These are phyloP conservation scores for Russula compacta DNA, from an alignment of 768 basidiomycete genomes.

Conservation along the genomic window DNA sequence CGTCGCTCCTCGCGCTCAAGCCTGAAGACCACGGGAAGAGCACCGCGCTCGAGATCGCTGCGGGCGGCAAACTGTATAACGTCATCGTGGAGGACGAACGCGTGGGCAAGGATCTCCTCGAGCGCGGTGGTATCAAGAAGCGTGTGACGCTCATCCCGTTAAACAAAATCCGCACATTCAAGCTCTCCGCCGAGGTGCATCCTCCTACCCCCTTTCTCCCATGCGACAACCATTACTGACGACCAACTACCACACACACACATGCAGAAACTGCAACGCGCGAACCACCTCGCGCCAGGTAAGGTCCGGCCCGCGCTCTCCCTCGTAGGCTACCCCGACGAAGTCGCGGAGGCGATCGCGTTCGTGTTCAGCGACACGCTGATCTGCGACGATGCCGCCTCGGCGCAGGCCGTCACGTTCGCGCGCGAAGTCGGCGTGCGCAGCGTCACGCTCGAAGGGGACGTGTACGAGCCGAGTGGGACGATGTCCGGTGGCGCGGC, in stretches of 20 bases:
- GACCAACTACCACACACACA: background rate
- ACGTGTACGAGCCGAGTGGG: slow-evolving; percentile 93
- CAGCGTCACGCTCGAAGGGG: slow-evolving; percentile 90
- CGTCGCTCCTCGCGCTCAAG: slow-evolving; percentile 72
- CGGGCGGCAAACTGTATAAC: slow-evolving; percentile 83
- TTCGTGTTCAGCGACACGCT: slow-evolving; percentile 92
- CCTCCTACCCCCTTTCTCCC: background rate
- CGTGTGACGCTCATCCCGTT: slow-evolving; percentile 91
- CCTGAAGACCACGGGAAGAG: slow-evolving; percentile 65
- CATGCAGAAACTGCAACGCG: slow-evolving; percentile 65
- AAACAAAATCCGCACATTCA: slow-evolving; percentile 74
- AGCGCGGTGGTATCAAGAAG: slow-evolving; percentile 69
- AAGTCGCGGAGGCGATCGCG: slow-evolving; percentile 80
- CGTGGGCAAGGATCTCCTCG: slow-evolving; percentile 76
- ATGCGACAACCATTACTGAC: background rate
- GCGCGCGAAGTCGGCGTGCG: slow-evolving; percentile 54
- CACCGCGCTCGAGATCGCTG: slow-evolving; percentile 88
- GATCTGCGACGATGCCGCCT: slow-evolving; percentile 80
- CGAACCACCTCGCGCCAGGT: slow-evolving; percentile 61
- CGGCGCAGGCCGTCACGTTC: slow-evolving; percentile 87
- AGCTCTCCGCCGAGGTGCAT: slow-evolving; percentile 40
- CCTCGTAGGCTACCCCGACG: slow-evolving; percentile 71
- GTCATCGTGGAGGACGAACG: slow-evolving; percentile 90
- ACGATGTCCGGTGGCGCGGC: slow-evolving; percentile 88
- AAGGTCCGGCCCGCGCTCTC: slow-evolving; percentile 85